Base-by-base conservation (phyloP, 2,329 filamentous ascomycete species). In the Ustilaginoidea virens region DNA sequence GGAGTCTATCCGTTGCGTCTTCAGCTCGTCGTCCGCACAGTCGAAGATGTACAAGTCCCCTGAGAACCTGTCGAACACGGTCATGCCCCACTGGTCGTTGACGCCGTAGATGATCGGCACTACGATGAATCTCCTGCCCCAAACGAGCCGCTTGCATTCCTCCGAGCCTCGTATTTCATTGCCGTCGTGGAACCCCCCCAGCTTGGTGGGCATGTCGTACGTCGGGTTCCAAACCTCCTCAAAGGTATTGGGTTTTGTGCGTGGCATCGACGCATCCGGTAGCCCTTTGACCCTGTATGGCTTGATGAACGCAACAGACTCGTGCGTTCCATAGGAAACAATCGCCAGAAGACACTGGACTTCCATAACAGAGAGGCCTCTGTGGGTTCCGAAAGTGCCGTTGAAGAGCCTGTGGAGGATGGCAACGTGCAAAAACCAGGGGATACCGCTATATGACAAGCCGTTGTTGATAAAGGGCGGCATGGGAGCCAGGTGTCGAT, bases 1-100 rank as follows among this genome's bases (percentile, higher is more conserved):
- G 16, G 34, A 32, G 17, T 33, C 19, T 27, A 39, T 16, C 10
- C 40, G 38, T 14, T 31, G 22, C 7, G 10, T 11, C n/a, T 31
- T 35, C 15, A 22, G 14, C 4, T 25, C 21, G 4, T 15, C 23
- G 6, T 30, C 23, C n/a, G 26, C 24, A 27, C 34, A 35, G 28
- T 43, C 39, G 21, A 42, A 37, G 6, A 43, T 36, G 33, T 35
- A 41, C 19, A 43, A 18, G 8, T 40, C 29, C 5, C 35, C 30
- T 5, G 16, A 15, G 7, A 24, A 5, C 8, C 40, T 39, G 29
- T 43, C 40, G 20, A 41, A 43, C 19, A 43, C 30, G 29, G 36
- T 39, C 36, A 43, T 40, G 29, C 27, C 32, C 40, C 39, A 41
- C 18, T 38, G 32, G 17, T 12, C n/a, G 5, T 21, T 12, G 20